Percentiles rank a stretch among this genome's conserved stretches.
Conservation (phyloP, 805 yeast species). For the Millerozyma acaciae region DNA sequence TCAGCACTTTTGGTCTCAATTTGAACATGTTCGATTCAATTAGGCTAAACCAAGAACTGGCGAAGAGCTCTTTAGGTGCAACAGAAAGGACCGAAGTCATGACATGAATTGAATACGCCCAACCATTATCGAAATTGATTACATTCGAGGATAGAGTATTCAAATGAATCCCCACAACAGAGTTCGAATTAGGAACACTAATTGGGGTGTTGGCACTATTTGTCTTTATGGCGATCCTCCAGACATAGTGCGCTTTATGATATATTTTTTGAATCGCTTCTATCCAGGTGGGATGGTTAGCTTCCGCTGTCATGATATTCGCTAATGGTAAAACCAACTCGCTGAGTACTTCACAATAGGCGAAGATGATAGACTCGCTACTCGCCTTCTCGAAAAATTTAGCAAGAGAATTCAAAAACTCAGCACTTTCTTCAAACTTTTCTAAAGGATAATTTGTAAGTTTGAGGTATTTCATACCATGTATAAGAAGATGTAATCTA, state of each 20-base stretch:
- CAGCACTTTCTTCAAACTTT: constrained; percentile 88
- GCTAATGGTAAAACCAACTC: constrained; percentile 78
- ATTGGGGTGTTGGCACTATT: constrained; percentile 2
- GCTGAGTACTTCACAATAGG: constrained; percentile 82
- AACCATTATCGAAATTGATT: constrained; percentile 27
- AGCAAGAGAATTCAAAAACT: constrained; percentile 77
- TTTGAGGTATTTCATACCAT: constrained; percentile 86
- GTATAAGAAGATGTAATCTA: constrained; percentile 66
- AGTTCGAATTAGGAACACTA: not conserved
- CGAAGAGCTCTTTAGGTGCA: constrained; percentile 72
- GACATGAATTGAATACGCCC: constrained; percentile 67
- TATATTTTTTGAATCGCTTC: constrained; percentile 68
- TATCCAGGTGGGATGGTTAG: constrained; percentile 93
- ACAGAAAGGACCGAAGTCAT: constrained; percentile 75
- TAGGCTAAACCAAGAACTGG: constrained; percentile 64
- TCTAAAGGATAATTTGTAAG: constrained; percentile 84
- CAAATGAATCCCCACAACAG: too few species aligned
- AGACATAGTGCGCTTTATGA: constrained; percentile 43
- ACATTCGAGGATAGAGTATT: not conserved
- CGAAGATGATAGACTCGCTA: constrained; percentile 61
- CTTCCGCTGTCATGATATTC: constrained; percentile 85
- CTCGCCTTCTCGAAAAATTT: constrained; percentile 72
- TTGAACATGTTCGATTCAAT: constrained; percentile 60
- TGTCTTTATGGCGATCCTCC: constrained; percentile 33
- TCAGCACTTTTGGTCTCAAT: constrained; percentile 58